phyloP scores from a whole-genome alignment of 108 stramenopile genomes.

The Nitzschia inconspicua region DNA sequence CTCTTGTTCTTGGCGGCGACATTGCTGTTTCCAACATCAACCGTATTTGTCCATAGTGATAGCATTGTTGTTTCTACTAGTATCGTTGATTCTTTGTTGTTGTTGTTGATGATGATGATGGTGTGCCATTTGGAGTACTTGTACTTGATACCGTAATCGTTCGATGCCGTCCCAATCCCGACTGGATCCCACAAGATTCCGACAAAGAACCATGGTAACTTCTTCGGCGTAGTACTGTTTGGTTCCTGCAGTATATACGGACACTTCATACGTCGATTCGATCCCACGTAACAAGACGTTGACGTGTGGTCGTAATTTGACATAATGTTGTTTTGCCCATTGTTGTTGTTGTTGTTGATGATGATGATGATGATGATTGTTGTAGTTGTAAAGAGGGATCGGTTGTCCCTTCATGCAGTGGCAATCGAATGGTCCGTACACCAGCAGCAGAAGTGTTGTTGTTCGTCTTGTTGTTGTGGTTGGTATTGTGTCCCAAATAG shows the following conservation, averaged over 20 bases:
- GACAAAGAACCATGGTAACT: constrained; percentile 73
- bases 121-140: constrained; percentile 18
- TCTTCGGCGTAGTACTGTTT: constrained; percentile 86
- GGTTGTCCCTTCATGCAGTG: constrained; percentile 38
- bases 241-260: constrained; percentile 88
- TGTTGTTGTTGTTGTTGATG: not conserved
- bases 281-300: constrained; percentile 65
- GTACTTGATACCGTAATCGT: constrained; percentile 35
- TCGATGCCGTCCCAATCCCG: constrained; percentile 37
- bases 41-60: constrained; percentile 36
- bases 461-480: constrained; percentile 5
- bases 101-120: not conserved
- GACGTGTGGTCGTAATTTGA: constrained; percentile 80
- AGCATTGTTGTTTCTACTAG: not conserved
- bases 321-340: constrained; percentile 55
- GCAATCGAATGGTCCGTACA: constrained; percentile 65
- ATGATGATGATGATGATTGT: not conserved
- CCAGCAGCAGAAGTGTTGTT: constrained; percentile 5
- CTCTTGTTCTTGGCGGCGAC: constrained; percentile 3
- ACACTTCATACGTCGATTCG: constrained; percentile 63
- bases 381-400: constrained; percentile 8
- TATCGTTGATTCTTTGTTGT: constrained; percentile 12
- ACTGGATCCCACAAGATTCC: constrained; percentile 56
- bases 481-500: too few species aligned
- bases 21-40: constrained; percentile 28